A percentile compares a stretch with the other conserved stretches of the same genome.
Conservation (phyloP, 495 filamentous ascomycete genomes). For the Lepidopterella palustris region DNA sequence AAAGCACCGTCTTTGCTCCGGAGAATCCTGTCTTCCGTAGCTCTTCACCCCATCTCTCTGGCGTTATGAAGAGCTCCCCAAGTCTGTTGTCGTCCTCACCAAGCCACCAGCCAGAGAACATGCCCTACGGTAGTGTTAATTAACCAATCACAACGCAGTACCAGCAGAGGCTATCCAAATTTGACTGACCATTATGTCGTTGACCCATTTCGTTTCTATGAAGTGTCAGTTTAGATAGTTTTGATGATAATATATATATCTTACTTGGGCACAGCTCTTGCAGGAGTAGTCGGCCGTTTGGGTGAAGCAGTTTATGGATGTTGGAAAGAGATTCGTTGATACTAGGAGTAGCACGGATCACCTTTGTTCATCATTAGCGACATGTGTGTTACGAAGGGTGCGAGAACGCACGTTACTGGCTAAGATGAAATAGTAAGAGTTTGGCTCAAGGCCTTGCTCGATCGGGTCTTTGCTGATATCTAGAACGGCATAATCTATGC, state of each 20-base stretch:
- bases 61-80: background rate
- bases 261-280: background rate
- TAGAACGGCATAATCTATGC: background rate
- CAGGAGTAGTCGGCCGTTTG: background rate
- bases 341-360: background rate
- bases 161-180: background rate
- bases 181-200: background rate
- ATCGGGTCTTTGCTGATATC: conserved; percentile 1
- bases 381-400: background rate
- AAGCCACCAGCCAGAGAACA: background rate
- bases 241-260: no score
- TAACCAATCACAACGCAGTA: background rate
- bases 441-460: conserved; percentile 1
- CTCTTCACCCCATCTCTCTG: background rate
- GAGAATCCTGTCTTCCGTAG: background rate
- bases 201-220: background rate
- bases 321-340: background rate
- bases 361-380: background rate
- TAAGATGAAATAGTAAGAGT: background rate
- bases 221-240: no score
- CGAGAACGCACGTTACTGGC: background rate
- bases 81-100: background rate
- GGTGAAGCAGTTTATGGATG: background rate
- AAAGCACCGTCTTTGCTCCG: background rate
- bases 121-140: background rate